These are phyloP conservation scores for Tieghemostelium lacteum DNA, from an alignment of 78 protist genomes.

Conservation along the genomic window DNA sequence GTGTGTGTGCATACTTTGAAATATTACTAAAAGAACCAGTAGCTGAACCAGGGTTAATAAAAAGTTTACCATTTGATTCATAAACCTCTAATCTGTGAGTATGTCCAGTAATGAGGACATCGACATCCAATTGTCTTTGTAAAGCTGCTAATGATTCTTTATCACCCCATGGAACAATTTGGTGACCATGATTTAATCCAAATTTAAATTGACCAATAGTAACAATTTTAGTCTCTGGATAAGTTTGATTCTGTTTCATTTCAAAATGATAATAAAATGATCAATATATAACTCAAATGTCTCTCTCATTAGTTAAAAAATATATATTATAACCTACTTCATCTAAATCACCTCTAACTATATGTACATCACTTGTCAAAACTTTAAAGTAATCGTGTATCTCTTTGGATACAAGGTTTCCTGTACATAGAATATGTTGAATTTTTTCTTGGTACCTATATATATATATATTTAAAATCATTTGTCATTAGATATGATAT, in stretches of 20 bases:
- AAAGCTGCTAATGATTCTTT: constrained; percentile 87
- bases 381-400: constrained; percentile 90
- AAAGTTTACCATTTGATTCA: constrained; percentile 90
- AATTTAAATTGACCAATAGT: constrained; percentile 94
- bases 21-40: constrained; percentile 96
- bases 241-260: constrained; percentile 41
- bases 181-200: constrained; percentile 99
- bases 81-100: constrained; percentile 91
- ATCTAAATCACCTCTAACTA: constrained; percentile 96
- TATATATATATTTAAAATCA: neutral
- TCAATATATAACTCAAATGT: too few species aligned
- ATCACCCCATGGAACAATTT: constrained; percentile 97
- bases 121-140: constrained; percentile 98
- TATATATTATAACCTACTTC: constrained; percentile 88
- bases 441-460: constrained; percentile 97
- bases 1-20: constrained; percentile 36
- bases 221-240: constrained; percentile 90
- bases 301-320: too few species aligned
- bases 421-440: constrained; percentile 97
- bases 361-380: constrained; percentile 95
- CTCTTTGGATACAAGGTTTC: constrained; percentile 94
- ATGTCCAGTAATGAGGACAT: constrained; percentile 96
- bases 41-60: constrained; percentile 99
- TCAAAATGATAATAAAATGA: too few species aligned
- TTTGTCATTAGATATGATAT: too few species aligned